phyloP scores from a whole-genome alignment of 2,329 filamentous ascomycete genomes.

The Chaetomiaceae sp. region DNA sequence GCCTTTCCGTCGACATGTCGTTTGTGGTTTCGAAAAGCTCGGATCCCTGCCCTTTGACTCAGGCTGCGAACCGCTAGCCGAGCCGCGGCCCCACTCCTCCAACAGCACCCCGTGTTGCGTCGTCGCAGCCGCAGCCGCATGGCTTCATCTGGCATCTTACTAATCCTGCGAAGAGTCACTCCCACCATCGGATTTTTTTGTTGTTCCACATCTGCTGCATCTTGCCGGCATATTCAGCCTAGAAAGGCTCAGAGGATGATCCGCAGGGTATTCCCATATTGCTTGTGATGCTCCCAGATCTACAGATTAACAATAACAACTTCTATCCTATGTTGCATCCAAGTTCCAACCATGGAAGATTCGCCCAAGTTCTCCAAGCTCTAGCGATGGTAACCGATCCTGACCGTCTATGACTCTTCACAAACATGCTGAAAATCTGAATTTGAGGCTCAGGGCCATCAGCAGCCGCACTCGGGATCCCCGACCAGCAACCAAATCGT shows the following conservation, averaged over 20 bases:
- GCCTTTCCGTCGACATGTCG: conserved; percentile 15
- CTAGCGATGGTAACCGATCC: not conserved
- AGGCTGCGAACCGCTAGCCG: not conserved
- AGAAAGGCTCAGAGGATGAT: too few relatives aligned
- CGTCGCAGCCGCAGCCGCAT: not conserved
- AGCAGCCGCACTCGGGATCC: too few relatives aligned
- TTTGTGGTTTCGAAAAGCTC: not conserved
- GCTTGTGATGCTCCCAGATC: too few relatives aligned
- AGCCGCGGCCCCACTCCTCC: too few relatives aligned
- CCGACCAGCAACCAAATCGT: too few relatives aligned
- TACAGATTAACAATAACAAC: too few relatives aligned
- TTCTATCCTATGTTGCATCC: too few relatives aligned
- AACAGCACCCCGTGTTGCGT: not conserved
- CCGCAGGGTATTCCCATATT: too few relatives aligned
- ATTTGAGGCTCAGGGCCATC: not conserved
- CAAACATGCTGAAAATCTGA: not conserved
- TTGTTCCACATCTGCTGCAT: not conserved
- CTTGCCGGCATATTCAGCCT: not conserved
- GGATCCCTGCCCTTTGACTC: not conserved
- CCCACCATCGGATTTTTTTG: not conserved
- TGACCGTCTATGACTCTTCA: conserved; percentile 3
- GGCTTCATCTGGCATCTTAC: not conserved
- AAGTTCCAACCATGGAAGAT: too few relatives aligned
- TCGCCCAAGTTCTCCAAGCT: not conserved
- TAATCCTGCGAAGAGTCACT: not conserved